Conservation (phyloP, 164 flowering plant species). For the Annona cherimola region DNA sequence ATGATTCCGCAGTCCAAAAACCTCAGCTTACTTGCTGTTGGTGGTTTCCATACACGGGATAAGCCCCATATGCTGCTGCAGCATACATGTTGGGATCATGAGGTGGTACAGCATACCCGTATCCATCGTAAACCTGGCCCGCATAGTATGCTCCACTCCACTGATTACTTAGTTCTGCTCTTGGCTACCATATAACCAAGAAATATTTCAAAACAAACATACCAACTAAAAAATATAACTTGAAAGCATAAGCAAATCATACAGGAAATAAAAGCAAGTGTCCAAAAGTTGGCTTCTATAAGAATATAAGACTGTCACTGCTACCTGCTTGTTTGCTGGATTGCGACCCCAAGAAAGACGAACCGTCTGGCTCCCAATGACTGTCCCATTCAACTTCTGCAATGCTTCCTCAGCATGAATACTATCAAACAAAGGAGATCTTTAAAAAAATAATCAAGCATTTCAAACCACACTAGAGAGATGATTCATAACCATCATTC, state of each 20-base stretch:
- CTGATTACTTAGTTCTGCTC: constrained; percentile 57
- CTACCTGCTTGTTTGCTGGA: constrained; percentile 88
- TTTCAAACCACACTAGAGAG: neutral
- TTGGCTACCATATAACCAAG: constrained; percentile 34
- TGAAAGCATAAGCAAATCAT: too few relatives aligned
- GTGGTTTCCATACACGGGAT: constrained; percentile 69
- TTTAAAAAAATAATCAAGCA: neutral
- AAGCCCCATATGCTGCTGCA: constrained; percentile 69
- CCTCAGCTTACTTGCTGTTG: constrained; percentile 91
- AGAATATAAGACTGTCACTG: neutral
- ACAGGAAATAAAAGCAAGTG: too few relatives aligned
- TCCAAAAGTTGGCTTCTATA: too few relatives aligned
- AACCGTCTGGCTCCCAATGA: constrained; percentile 82
- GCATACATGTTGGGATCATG: constrained; percentile 75
- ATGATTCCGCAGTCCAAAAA: constrained; percentile 3
- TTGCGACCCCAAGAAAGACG: constrained; percentile 98
- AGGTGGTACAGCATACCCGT: constrained; percentile 59
- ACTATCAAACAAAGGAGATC: constrained; percentile 30
- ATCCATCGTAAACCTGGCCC: constrained; percentile 68
- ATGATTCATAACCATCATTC: neutral
- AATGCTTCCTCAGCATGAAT: constrained; percentile 81
- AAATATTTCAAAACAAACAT: neutral
- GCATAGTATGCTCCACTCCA: constrained; percentile 80
- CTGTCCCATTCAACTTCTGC: constrained; percentile 66
- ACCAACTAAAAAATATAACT: too few relatives aligned